Percentiles rank a stretch among this genome's conserved stretches.
phyloP scores from a whole-genome alignment of 2,329 filamentous ascomycete species.

The Alternaria sp. region DNA sequence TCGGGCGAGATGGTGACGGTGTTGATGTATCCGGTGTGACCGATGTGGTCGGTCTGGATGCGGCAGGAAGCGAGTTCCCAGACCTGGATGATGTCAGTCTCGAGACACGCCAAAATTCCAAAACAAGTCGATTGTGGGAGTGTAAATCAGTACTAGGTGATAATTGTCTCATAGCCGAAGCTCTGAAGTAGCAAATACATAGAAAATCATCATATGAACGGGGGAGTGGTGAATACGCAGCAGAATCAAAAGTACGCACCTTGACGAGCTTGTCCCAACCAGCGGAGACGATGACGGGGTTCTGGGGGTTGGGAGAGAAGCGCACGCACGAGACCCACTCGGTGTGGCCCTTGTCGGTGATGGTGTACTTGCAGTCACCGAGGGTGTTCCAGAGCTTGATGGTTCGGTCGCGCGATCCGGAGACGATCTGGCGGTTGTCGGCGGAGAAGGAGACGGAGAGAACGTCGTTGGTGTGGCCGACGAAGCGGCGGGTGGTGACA shows the following conservation, averaged over 20 bases:
- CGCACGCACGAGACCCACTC: slow-evolving; percentile 99
- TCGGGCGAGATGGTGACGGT: slow-evolving; percentile 99
- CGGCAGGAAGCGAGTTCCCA: slow-evolving; percentile 99
- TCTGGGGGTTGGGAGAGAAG: slow-evolving; percentile 99
- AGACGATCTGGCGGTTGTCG: slow-evolving; percentile 99
- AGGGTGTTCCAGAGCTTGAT: slow-evolving; percentile 99
- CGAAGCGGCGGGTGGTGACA: slow-evolving; percentile 96
- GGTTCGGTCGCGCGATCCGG: slow-evolving; percentile 95
- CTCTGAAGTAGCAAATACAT: slow-evolving; percentile 99
- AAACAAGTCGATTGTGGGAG: slow-evolving; percentile 2
- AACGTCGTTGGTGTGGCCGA: slow-evolving; percentile 99
- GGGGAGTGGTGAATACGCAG: not conserved
- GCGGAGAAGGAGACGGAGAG: slow-evolving; percentile 99
- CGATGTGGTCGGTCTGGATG: slow-evolving; percentile 99
- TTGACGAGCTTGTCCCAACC: slow-evolving; percentile 99
- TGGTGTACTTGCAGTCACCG: slow-evolving; percentile 99
- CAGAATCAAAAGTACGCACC: slow-evolving; percentile 69
- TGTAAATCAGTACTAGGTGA: slow-evolving; percentile 83
- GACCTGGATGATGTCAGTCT: slow-evolving; percentile 70
- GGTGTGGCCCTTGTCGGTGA: slow-evolving; percentile 99
- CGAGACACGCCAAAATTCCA: slow-evolving; percentile 1
- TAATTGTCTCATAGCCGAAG: slow-evolving; percentile 97
- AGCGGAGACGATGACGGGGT: slow-evolving; percentile 98
- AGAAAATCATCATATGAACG: slow-evolving; percentile 85
- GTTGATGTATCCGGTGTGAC: slow-evolving; percentile 99